Evolutionary conservation across 441 rosid species (phyloP), one percentile per base, ranked within the genome.

Genomic region (Euphorbia schlechtendalii): DNA sequence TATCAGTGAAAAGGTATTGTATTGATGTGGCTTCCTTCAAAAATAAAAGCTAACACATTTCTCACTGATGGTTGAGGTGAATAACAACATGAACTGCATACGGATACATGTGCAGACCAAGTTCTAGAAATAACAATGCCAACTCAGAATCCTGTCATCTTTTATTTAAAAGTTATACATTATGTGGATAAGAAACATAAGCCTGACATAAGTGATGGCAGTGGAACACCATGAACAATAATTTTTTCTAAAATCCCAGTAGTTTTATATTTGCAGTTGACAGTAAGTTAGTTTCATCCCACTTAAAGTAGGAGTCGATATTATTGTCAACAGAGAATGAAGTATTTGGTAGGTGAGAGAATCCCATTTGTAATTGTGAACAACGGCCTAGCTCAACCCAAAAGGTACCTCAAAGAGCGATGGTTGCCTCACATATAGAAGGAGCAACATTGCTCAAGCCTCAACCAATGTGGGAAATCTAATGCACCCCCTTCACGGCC

Each of bases 331-430:
- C 2, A 28, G 11, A 18, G 28, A 32, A 28, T 20, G 28, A 10
- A 22, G 48, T 49, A 22, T 32, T 36, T 24, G 25, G 21, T 45
- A 40, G 30, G 52, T 8, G 22, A 51, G 51, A 66, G 24, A 41
- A 30, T 66, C 56, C 34, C 18, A 46, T 56, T 59, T 24, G 28
- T 49, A 49, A 67, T 59, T n/a, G n/a, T n/a, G n/a, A n/a, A n/a
- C n/a, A n/a, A n/a, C n/a, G n/a, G n/a, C n/a, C n/a, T n/a, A n/a
- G n/a, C n/a, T n/a, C n/a, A n/a, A n/a, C n/a, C n/a, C n/a, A n/a
- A n/a, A n/a, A n/a, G n/a, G n/a, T n/a, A n/a, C n/a, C n/a, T n/a
- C n/a, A n/a, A n/a, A n/a, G n/a, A n/a, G n/a, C n/a, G n/a, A n/a
- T n/a, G n/a, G n/a, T n/a, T n/a, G n/a, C n/a, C n/a, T n/a, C n/a